These are phyloP conservation scores for Carex littledalei DNA, from an alignment of 176 grass and related monocot species.

Conservation along the genomic window DNA sequence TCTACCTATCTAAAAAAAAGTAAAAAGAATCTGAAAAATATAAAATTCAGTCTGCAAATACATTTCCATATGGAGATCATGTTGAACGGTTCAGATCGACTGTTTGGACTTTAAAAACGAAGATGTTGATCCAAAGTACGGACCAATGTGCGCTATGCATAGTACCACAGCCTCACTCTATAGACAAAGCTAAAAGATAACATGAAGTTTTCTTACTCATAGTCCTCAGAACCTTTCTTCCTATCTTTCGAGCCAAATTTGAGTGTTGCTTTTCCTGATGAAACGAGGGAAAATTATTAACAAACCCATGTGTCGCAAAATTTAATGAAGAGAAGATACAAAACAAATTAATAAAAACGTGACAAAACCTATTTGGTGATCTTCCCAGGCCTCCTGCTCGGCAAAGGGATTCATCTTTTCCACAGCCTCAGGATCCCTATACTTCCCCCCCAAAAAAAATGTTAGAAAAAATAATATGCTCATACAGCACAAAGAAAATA, in stretches of 20 bases:
- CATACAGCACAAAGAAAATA: neutral
- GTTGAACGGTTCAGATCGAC: no score
- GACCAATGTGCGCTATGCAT: no score
- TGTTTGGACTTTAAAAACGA: no score
- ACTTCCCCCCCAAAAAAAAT: constrained; percentile 14
- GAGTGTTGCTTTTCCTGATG: constrained; percentile 69
- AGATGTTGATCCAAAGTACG: no score
- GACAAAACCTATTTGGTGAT: constrained; percentile 78
- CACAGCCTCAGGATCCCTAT: constrained; percentile 61
- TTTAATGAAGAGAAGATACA: neutral
- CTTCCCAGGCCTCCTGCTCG: constrained; percentile 96
- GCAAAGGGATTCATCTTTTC: constrained; percentile 99
- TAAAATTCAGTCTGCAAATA: no score
- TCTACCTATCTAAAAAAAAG: no score
- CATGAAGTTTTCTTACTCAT: constrained; percentile 46
- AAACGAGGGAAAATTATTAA: constrained; percentile 11
- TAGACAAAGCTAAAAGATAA: constrained; percentile 15
- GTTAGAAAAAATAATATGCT: neutral
- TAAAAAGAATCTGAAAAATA: no score
- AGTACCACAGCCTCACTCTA: neutral
- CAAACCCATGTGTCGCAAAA: constrained; percentile 10
- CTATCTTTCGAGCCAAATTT: constrained; percentile 78
- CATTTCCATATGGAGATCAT: no score
- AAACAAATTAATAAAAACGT: neutral
- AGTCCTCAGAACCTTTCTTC: constrained; percentile 52